Evolutionary conservation across 2,329 filamentous ascomycete genomes (phyloP).

Genomic region (Colletotrichum karsti): DNA sequence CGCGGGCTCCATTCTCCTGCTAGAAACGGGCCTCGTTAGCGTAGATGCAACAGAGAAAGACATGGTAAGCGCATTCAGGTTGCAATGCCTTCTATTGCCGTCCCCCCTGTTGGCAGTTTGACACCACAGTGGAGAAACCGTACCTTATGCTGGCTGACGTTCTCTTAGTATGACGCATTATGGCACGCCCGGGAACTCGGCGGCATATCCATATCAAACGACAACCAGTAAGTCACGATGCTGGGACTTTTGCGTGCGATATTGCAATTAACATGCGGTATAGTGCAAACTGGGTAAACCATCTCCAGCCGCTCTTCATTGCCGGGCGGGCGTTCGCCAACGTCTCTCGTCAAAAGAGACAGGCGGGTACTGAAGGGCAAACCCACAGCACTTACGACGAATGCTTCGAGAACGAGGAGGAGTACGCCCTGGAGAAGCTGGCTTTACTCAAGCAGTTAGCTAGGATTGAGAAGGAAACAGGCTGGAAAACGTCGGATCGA

Average conservation of each 20-base stretch:
- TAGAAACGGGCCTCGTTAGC: constrained; percentile 4
- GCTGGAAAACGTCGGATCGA: constrained; percentile 24
- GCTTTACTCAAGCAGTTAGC: constrained; percentile 20
- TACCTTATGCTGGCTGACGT: too few relatives aligned
- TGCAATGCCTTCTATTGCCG: too few relatives aligned
- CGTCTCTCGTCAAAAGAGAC: not conserved
- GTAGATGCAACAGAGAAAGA: not conserved
- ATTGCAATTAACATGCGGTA: not conserved
- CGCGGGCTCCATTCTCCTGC: constrained; percentile 18
- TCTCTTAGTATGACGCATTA: not conserved
- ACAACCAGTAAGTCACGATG: constrained; percentile 15
- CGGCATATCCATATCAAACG: constrained; percentile 20
- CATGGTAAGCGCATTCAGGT: not conserved
- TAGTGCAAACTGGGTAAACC: constrained; percentile 29
- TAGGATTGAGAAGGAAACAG: constrained; percentile 19
- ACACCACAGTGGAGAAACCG: too few relatives aligned
- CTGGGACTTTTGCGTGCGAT: not conserved
- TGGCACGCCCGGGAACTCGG: constrained; percentile 25
- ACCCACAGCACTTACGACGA: not conserved
- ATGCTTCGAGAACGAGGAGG: not conserved
- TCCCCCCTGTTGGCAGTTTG: too few relatives aligned
- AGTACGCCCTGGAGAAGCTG: constrained; percentile 10
- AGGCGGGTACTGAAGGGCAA: not conserved
- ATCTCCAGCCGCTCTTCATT: constrained; percentile 26
- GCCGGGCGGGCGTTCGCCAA: constrained; percentile 12